Base-by-base conservation (phyloP, 805 yeast genomes). In the Saccharomycopsis amapae region DNA sequence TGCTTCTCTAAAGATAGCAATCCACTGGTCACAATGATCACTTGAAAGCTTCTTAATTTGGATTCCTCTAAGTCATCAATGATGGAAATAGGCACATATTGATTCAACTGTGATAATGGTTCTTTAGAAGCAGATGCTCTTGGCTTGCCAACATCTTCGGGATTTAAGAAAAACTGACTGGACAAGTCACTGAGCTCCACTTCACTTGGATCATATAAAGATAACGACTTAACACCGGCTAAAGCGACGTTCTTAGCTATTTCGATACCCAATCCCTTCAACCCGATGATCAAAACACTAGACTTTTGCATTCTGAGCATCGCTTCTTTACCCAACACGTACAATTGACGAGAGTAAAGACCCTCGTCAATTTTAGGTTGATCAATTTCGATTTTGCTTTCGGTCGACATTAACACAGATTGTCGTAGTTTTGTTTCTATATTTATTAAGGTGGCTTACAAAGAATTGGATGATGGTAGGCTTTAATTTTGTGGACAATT, bases 271-370 rank as follows among this genome's bases (percentile, higher is more conserved):
- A 93, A 69, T 40, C 99, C 99, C 60, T 79, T 81, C 46, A 90
- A 69, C 3, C 99, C 98, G 52, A 89, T 77, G 40, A 93, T 73
- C 41, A 93, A 75, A n/a, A 93, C 96, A 57, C 85, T 87, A 22
- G 97, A 88, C 54, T 77, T 73, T 58, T 89, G 96, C 97, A 93
- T 85, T 64, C 87, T 85, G 57, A 89, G 71, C 99, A 93, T 93
- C 43, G 99, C 99, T 55, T 93, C 99, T 58, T 86, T 88, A 52
- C 99, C 99, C 54, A 93, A 67, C 43, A 93, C 99, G 58, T 90
- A 87, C 64, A 93, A 76, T 68, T 93, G 98, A 64, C 98, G 86
- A 33, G 97, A 89, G 73, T 93, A 93, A 55, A 93, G 75, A 48
- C 94, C 74, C 71, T 93, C 98, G 62, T 93, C 98, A 58, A 93